Evolutionary conservation across 139 green algal genomes (phyloP), one percentile per base, ranked within the genome.

Genomic region (Pleodorina starrii): DNA sequence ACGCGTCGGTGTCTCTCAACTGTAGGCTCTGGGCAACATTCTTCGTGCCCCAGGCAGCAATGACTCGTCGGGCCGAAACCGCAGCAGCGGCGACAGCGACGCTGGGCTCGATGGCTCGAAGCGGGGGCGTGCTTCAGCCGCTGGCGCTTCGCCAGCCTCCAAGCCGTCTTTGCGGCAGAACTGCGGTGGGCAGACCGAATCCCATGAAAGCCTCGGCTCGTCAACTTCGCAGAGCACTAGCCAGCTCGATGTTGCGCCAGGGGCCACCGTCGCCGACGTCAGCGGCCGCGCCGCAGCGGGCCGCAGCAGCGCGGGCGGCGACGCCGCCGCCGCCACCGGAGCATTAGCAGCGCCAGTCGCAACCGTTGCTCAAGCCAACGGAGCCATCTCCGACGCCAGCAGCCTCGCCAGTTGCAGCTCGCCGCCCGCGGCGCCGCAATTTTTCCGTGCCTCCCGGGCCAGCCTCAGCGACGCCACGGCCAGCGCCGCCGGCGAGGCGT

Each of bases 381-480:
- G 54, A 23, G 71, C 29, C 12, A 11, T 5, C 36, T 86, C 57
- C 36, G 79, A 75, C 36, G 32, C 57, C 57, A 42, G 46, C 57
- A 42, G 46, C 5, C 5, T 29, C 21, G 2, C 51, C 42, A 25
- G 57, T 14, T 25, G 35, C 78, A 36, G 25, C 78, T 40, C 78
- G 19, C 54, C 78, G 1, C 51, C 19, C 7, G 36, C 54, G 77
- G 77, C 77, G 51, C 5, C 46, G 35, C 27, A 21, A 5, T 72
- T 75, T 32, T 60, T 75, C 17, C 80, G 80, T n/a, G 27, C 80
- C 29, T 75, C 59, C 5, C 80, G 80, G 0, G 59, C 42, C 80
- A 77, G 59, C 59, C 59, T 86, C 11, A 77, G 40, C 40, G 80
- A 86, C 32, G 16, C 80, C 2, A 63, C 40, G 27, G 17, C 80